Base-by-base conservation (phyloP, 805 yeast species). In the Geotrichum ghanense region DNA sequence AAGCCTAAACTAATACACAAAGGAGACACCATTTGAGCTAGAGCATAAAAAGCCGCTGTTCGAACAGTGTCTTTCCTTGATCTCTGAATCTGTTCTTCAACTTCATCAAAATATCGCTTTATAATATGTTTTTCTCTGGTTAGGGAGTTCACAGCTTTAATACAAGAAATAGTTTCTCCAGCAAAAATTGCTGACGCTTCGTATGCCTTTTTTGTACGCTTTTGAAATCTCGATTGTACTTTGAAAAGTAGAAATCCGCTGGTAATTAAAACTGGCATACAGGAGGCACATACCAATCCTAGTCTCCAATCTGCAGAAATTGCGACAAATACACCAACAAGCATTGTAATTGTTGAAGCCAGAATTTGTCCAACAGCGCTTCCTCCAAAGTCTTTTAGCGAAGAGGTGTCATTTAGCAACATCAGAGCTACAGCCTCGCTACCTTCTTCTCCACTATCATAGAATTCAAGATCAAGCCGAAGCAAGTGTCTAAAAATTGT, bases 151-250 rank as follows among this genome's bases (percentile, higher is more conserved):
- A 64, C 69, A 9, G 68, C 65, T 22, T 65, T 58, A 19, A 65
- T 63, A 4, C 67, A 62, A 14, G 57, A 44, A 1, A 63, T 57
- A 37, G 60, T 64, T 44, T 62, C 64, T 20, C 65, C 51, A 1
- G 68, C 68, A 50, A 58, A 55, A n/a, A 64, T 50, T 3, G 68
- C 68, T 9, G 67, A 60, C 22, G 55, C 50, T 40, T 61, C 60
- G 45, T 63, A 63, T 1, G 64, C 62, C n/a, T 48, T 45, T 41
- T 65, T 59, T 7, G 60, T 60, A 4, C 63, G 51, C 44, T 60
- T 63, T 43, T 56, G 59, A 23, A 65, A 56, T 22, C 42, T 37
- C 22, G 56, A 50, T 43, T 64, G 49, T n/a, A 64, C 53, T 46
- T 49, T 51, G 19, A 64, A 53, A 14, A 67, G 58, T 45, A 57